Percentiles rank a stretch among this genome's conserved stretches.
These are phyloP conservation scores for Fusarium sp. DNA, from an alignment of 2,329 filamentous ascomycete species.

Conservation along the genomic window DNA sequence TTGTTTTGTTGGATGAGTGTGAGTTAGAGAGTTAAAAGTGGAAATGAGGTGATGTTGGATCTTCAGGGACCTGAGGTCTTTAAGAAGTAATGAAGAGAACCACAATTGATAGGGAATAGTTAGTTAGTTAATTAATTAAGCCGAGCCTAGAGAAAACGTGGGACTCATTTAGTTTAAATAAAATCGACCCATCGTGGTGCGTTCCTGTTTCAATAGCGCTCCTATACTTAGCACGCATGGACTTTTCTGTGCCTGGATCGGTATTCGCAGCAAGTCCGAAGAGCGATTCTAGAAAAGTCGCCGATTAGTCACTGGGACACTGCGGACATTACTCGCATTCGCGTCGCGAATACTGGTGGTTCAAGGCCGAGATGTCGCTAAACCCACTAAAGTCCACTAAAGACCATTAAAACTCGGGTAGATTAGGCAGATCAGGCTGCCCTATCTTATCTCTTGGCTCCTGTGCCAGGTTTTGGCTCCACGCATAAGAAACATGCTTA, in stretches of 20 bases:
- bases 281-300: neutral
- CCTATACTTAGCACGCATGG: slow-evolving; percentile 4
- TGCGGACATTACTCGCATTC: too few relatives aligned
- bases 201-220: neutral
- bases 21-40: neutral
- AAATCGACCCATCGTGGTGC: slow-evolving; percentile 17
- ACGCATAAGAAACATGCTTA: too few relatives aligned
- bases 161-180: slow-evolving; percentile 9
- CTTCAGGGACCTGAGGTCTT: slow-evolving; percentile 4
- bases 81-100: neutral
- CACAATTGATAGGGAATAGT: neutral
- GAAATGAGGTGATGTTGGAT: slow-evolving; percentile 1
- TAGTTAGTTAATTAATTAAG: neutral
- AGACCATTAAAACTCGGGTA: neutral
- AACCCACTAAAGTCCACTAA: neutral
- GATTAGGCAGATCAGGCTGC: neutral
- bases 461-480: neutral
- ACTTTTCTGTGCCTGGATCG: neutral
- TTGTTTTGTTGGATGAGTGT: neutral
- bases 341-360: too few relatives aligned
- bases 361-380: slow-evolving; percentile 14
- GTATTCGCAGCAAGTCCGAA: slow-evolving; percentile 1
- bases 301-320: too few relatives aligned
- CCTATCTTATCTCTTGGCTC: neutral
- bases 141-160: slow-evolving; percentile 4